Evolutionary conservation across 805 yeast species (phyloP), one percentile per base, ranked within the genome.

Genomic region (Candida ponderosae): DNA sequence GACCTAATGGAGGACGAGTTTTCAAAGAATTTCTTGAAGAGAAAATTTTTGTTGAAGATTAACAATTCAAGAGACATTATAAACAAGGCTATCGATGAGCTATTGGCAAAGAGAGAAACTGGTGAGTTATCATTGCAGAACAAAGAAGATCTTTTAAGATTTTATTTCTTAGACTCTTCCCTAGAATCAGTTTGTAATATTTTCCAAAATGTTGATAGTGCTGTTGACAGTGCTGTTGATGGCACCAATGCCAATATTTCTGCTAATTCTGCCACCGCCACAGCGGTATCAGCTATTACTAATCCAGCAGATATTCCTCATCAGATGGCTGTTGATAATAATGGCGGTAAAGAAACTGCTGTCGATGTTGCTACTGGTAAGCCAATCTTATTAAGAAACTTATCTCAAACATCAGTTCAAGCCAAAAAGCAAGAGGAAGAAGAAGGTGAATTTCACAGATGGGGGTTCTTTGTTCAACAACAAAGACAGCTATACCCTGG

Each of bases 381-480:
- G 45, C 86, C 89, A 2, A 78, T 82, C 17, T 60, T 81, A 43
- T 70, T 78, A 59, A 68, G 81, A 46, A 74, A 79, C 5, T 62
- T 74, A 5, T 78, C 86, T 0, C 81, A 75, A 44, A 79, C 84
- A 0, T 71, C 83, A 3, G 52, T 61, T 11, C 77, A 82, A 50
- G 86, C 88, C 14, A 80, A 76, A 56, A 74, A 73, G 44, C 86
- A 83, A 57, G 96, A 87, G 54, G 79, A 79, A 42, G 97, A 88
- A 55, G 97, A 88, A 64, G 97, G 96, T 49, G 95, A 84, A 52
- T 71, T 87, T 45, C 96, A 85, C 57, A 78, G 82, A 60, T 78
- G 87, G 79, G 95, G 95, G 16, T 76, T 78, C 51, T 84, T 76
- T 50, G 79, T 86, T 45, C 83, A 79, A 53, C 85, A 77, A 51